Evolutionary conservation across 768 basidiomycete genomes (phyloP).

Genomic region (Mycena venus): DNA sequence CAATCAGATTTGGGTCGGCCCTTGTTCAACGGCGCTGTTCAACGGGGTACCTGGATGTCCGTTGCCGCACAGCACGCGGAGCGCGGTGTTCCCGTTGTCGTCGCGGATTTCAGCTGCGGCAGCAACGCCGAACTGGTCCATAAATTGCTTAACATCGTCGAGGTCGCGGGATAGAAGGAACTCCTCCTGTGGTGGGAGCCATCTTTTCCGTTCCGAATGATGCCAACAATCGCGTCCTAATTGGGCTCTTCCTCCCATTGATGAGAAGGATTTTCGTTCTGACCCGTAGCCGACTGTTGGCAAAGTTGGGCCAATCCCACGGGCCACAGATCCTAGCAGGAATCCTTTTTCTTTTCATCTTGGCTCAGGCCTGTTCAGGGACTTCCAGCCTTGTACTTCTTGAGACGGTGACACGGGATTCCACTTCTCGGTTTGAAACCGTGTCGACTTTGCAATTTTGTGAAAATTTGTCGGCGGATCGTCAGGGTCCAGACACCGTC

Average conservation of each 20-base stretch:
- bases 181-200: constrained; percentile 67
- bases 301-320: too few species aligned
- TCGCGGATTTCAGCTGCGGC: constrained; percentile 69
- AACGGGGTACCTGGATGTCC: constrained; percentile 84
- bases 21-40: too few species aligned
- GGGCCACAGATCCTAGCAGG: too few species aligned
- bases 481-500: too few species aligned
- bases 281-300: too few species aligned
- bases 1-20: constrained; percentile 46
- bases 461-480: neutral
- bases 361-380: too few species aligned
- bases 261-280: too few species aligned
- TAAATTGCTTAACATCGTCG: constrained; percentile 79
- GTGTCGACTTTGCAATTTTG: neutral
- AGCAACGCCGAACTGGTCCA: constrained; percentile 67
- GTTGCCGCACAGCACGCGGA: constrained; percentile 93
- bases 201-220: constrained; percentile 21
- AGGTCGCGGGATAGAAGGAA: constrained; percentile 86
- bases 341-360: too few species aligned
- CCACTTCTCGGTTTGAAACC: too few species aligned
- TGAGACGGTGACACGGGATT: too few species aligned
- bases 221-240: constrained; percentile 19
- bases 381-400: too few species aligned
- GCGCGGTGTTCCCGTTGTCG: constrained; percentile 80
- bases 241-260: neutral